A percentile compares a stretch with the other conserved stretches of the same genome.
phyloP scores from a whole-genome alignment of 129 eudicot species.

The Deinandra increscens region DNA sequence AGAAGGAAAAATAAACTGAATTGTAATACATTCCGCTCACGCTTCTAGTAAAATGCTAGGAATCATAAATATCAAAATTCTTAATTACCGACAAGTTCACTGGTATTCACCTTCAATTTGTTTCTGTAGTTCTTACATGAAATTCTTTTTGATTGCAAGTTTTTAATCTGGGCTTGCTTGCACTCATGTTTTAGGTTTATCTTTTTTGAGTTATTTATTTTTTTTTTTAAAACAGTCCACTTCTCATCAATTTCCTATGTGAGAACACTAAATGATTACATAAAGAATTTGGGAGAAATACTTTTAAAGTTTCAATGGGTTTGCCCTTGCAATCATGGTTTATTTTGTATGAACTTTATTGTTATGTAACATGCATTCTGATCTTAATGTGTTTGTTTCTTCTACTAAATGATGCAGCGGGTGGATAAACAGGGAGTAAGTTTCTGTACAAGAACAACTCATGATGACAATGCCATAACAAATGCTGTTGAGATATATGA shows the following conservation, averaged over 20 bases:
- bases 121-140: neutral
- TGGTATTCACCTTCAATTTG: neutral
- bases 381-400: neutral
- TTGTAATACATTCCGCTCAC: neutral
- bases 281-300: neutral
- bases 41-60: neutral
- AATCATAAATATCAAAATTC: neutral
- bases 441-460: conserved; percentile 20
- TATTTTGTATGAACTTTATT: neutral
- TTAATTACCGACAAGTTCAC: neutral
- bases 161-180: neutral
- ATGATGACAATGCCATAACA: conserved; percentile 23
- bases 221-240: neutral
- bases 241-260: neutral
- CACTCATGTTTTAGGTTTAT: neutral
- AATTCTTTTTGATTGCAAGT: neutral
- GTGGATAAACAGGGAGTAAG: conserved; percentile 19
- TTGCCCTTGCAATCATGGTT: neutral
- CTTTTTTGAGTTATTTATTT: neutral
- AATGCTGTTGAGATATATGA: conserved; percentile 25
- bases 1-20: neutral
- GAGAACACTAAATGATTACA: neutral
- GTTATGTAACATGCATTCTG: neutral
- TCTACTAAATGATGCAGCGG: conserved; percentile 14
- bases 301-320: too few species aligned